These are phyloP conservation scores for Bertia moriformis DNA, from an alignment of 2,329 filamentous ascomycete species.

Conservation along the genomic window DNA sequence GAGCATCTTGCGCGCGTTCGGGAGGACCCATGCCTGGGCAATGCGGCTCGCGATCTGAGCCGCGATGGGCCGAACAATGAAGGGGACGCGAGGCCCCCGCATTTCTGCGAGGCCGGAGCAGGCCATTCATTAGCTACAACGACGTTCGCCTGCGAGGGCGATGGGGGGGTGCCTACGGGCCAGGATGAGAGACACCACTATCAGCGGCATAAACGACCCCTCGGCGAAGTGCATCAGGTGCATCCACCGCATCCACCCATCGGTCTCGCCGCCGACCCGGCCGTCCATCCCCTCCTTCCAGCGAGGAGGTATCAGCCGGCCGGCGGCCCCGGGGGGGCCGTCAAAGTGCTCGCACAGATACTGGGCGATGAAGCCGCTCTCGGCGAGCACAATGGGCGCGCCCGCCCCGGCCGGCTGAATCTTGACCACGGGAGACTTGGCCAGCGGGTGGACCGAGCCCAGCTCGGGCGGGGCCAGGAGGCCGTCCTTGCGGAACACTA, in stretches of 20 bases:
- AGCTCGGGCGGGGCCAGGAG: not conserved
- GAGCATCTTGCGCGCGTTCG: too few species aligned
- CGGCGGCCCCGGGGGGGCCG: too few species aligned
- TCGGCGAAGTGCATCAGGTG: not conserved
- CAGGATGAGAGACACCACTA: not conserved
- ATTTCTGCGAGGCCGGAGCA: too few species aligned
- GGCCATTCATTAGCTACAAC: too few species aligned
- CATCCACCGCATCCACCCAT: not conserved
- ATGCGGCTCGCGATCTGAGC: too few species aligned
- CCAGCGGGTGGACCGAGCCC: not conserved
- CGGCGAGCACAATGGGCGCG: not conserved
- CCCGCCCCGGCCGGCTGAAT: not conserved
- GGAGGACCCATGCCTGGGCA: too few species aligned
- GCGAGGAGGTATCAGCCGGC: not conserved
- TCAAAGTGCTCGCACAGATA: not conserved
- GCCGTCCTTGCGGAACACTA: not conserved
- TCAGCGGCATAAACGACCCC: not conserved
- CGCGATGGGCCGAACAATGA: too few species aligned
- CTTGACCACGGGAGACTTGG: not conserved
- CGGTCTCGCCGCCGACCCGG: not conserved
- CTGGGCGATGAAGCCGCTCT: not conserved
- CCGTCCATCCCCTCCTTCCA: not conserved
- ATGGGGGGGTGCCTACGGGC: too few species aligned
- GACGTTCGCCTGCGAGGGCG: too few species aligned
- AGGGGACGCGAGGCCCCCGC: too few species aligned